Percentiles rank a stretch among this genome's conserved stretches.
These are phyloP conservation scores for Coleophoma eucalyptorum DNA, from an alignment of 2,329 filamentous ascomycete species.

Conservation along the genomic window DNA sequence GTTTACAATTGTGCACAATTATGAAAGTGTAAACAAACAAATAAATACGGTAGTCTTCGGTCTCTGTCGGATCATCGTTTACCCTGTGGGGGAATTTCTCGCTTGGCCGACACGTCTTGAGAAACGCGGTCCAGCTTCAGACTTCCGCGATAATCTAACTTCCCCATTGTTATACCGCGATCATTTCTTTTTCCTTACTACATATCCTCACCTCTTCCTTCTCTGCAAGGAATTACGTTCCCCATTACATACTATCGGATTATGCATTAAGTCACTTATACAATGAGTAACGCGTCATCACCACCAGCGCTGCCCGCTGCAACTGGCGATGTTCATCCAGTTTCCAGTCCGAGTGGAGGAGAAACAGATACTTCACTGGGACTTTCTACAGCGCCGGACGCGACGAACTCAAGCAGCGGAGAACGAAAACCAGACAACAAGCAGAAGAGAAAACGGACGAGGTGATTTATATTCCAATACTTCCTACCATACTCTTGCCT, in stretches of 20 bases:
- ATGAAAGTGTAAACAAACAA: too few relatives aligned
- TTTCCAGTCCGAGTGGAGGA: slow-evolving; percentile 14
- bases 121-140: background rate
- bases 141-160: background rate
- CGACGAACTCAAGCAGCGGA: slow-evolving; percentile 16
- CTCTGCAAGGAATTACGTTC: slow-evolving; percentile 5
- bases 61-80: too few relatives aligned
- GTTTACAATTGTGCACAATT: too few relatives aligned
- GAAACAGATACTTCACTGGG: slow-evolving; percentile 16
- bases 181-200: background rate
- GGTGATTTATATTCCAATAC: slow-evolving; percentile 39
- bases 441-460: slow-evolving; percentile 57
- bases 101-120: slow-evolving; percentile 3
- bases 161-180: background rate
- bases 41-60: too few relatives aligned
- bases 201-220: slow-evolving; percentile 2
- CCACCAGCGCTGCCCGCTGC: slow-evolving; percentile 13
- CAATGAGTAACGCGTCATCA: slow-evolving; percentile 28
- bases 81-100: background rate
- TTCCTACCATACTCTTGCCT: background rate
- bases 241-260: slow-evolving; percentile 10
- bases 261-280: slow-evolving; percentile 17
- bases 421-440: slow-evolving; percentile 30
- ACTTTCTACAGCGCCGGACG: slow-evolving; percentile 10
- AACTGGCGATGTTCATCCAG: slow-evolving; percentile 8